phyloP scores from a whole-genome alignment of 768 basidiomycete genomes.

The Amanita muscaria region DNA sequence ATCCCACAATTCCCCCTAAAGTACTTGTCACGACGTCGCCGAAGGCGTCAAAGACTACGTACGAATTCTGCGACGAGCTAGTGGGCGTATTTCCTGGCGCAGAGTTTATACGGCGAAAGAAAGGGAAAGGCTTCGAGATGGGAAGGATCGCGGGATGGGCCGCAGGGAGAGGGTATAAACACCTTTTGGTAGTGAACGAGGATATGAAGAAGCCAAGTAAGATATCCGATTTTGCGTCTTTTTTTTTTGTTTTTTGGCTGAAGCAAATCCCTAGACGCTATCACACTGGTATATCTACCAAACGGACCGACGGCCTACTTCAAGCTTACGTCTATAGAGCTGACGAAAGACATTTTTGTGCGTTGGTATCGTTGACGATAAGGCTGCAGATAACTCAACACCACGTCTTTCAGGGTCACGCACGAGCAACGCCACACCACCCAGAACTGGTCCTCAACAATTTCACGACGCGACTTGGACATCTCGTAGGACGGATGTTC shows the following conservation, averaged over 20 bases:
- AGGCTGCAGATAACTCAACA: neutral
- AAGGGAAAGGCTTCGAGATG: constrained; percentile 84
- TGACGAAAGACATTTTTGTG: constrained; percentile 82
- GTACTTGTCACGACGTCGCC: constrained; percentile 87
- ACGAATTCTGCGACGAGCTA: constrained; percentile 89
- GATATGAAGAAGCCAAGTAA: constrained; percentile 89
- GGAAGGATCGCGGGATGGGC: constrained; percentile 93
- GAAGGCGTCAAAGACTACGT: constrained; percentile 81
- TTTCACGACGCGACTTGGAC: constrained; percentile 90
- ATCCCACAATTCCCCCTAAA: constrained; percentile 72
- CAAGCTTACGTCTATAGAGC: constrained; percentile 81
- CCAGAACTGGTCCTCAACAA: constrained; percentile 94
- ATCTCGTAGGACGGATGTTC: constrained; percentile 90
- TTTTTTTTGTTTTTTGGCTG: constrained; percentile 2
- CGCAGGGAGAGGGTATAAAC: constrained; percentile 78
- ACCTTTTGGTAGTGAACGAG: constrained; percentile 90
- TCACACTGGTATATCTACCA: constrained; percentile 87
- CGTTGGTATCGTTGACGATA: constrained; percentile 17
- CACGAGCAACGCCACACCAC: constrained; percentile 83
- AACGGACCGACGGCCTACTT: constrained; percentile 93
- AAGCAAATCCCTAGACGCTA: constrained; percentile 54
- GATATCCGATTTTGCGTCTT: constrained; percentile 23
- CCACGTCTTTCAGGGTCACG: constrained; percentile 61
- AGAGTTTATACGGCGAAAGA: constrained; percentile 79
- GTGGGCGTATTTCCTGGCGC: constrained; percentile 87